Percentiles rank a stretch among this genome's conserved stretches.
Evolutionary conservation across 371 early-diverging fungal genomes (phyloP).

Genomic region (Catenaria anguillulae): DNA sequence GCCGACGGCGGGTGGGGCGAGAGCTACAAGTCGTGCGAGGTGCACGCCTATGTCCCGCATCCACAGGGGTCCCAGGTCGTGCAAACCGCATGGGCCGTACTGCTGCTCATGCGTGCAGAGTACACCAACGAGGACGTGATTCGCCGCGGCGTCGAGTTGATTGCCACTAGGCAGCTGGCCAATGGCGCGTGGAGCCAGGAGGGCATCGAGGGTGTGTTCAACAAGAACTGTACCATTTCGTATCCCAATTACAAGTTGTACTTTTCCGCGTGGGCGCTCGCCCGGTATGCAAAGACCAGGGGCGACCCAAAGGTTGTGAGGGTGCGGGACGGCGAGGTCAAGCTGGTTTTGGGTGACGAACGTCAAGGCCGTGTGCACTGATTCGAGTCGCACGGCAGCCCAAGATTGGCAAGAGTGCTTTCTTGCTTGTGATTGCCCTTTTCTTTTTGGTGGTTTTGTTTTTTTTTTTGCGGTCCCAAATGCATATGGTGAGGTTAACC

Average conservation of each 20-base stretch:
- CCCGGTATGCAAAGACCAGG: conserved; percentile 60
- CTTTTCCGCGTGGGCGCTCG: conserved; percentile 91
- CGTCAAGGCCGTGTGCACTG: too few relatives aligned
- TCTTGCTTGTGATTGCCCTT: too few relatives aligned
- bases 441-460: too few relatives aligned
- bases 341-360: too few relatives aligned
- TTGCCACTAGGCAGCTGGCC: conserved; percentile 68
- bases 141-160: conserved; percentile 56
- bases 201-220: conserved; percentile 93
- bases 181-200: conserved; percentile 95
- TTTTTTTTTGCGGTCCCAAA: too few relatives aligned
- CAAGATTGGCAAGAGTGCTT: too few relatives aligned
- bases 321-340: too few relatives aligned
- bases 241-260: conserved; percentile 92
- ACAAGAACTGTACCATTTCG: conserved; percentile 79
- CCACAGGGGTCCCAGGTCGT: conserved; percentile 64
- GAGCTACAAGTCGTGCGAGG: conserved; percentile 47
- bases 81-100: conserved; percentile 74
- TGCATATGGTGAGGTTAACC: too few relatives aligned
- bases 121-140: conserved; percentile 63
- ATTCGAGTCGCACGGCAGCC: too few relatives aligned
- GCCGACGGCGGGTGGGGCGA: conserved; percentile 97
- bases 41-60: conserved; percentile 44
- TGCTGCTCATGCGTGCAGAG: conserved; percentile 75
- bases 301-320: conserved; percentile 12